Percentiles rank a stretch among this genome's conserved stretches.
These are phyloP conservation scores for Daldinia childiae DNA, from an alignment of 495 filamentous ascomycete genomes.

Conservation along the genomic window DNA sequence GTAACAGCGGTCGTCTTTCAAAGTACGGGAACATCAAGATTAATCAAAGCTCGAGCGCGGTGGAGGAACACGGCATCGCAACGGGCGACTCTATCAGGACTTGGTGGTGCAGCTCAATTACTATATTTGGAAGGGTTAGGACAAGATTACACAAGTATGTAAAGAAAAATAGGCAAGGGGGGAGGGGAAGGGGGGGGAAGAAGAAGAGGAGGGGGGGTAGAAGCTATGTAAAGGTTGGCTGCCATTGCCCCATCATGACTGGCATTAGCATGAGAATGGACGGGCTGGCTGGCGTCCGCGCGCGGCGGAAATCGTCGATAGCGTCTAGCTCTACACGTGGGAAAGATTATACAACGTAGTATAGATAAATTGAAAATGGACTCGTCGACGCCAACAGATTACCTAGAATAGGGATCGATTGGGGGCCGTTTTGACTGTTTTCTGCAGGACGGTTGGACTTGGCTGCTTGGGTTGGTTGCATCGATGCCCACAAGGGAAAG, in stretches of 20 bases:
- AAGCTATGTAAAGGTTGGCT: not conserved
- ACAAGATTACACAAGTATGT: not conserved
- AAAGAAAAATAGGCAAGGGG: not conserved
- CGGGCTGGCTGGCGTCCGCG: slow-evolving; percentile 20
- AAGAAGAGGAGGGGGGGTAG: too few species aligned
- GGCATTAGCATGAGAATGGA: slow-evolving; percentile 4
- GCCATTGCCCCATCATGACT: slow-evolving; percentile 1
- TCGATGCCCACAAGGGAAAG: slow-evolving; percentile 36
- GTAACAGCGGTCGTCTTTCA: slow-evolving; percentile 13
- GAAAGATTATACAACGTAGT: slow-evolving; percentile 41
- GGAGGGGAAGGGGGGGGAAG: too few species aligned
- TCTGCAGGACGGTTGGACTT: slow-evolving; percentile 27
- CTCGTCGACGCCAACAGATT: slow-evolving; percentile 13
- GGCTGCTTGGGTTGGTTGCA: slow-evolving; percentile 29
- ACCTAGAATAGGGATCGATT: slow-evolving; percentile 41
- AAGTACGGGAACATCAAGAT: slow-evolving; percentile 8
- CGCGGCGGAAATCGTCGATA: slow-evolving; percentile 30
- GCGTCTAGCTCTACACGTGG: slow-evolving; percentile 37
- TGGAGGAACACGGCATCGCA: slow-evolving; percentile 1
- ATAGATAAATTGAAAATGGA: slow-evolving; percentile 29
- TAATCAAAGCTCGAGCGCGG: slow-evolving; percentile 6
- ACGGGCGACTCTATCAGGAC: slow-evolving; percentile 12
- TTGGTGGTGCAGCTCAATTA: not conserved
- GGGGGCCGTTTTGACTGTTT: slow-evolving; percentile 35
- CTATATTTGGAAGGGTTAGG: not conserved